A percentile compares a stretch with the other conserved stretches of the same genome.
phyloP scores from a whole-genome alignment of 139 green algal genomes.

The Coelastrella sp. region DNA sequence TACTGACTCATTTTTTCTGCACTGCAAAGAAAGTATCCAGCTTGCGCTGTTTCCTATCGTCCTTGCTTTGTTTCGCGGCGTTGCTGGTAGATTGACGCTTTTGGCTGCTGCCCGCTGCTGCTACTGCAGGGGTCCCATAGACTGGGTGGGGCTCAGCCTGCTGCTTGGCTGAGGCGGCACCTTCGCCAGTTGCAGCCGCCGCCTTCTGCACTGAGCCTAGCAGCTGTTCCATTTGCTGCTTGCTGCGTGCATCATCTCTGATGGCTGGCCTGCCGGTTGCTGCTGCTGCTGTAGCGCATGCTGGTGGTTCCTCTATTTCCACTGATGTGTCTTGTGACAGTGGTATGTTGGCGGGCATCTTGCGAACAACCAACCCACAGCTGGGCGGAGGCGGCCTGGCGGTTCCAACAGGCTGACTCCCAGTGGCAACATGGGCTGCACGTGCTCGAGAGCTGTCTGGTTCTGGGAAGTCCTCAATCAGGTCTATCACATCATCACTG shows the following conservation, averaged over 20 bases:
- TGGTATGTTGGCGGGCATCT: neutral
- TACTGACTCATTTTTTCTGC: neutral
- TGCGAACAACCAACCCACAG: slow-evolving; percentile 12
- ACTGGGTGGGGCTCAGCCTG: slow-evolving; percentile 33
- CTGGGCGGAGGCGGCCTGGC: neutral
- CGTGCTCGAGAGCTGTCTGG: neutral
- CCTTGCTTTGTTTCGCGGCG: neutral
- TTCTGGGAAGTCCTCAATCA: neutral
- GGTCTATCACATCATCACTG: neutral
- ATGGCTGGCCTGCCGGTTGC: neutral
- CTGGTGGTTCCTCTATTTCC: slow-evolving; percentile 42
- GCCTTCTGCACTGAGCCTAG: neutral
- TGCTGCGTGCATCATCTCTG: neutral
- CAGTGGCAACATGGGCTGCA: neutral
- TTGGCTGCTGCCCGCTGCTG: neutral
- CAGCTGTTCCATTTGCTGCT: slow-evolving; percentile 45
- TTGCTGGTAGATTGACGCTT: neutral
- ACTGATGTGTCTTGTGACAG: slow-evolving; percentile 29
- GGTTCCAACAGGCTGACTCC: neutral
- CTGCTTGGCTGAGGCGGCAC: neutral
- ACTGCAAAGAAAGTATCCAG: slow-evolving; percentile 22
- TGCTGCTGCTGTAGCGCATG: neutral
- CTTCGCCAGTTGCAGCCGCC: neutral
- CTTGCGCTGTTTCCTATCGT: slow-evolving; percentile 42
- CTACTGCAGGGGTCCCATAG: slow-evolving; percentile 10